Evolutionary conservation across 139 green algal genomes (phyloP).

Genomic region (Asterochloris erici): DNA sequence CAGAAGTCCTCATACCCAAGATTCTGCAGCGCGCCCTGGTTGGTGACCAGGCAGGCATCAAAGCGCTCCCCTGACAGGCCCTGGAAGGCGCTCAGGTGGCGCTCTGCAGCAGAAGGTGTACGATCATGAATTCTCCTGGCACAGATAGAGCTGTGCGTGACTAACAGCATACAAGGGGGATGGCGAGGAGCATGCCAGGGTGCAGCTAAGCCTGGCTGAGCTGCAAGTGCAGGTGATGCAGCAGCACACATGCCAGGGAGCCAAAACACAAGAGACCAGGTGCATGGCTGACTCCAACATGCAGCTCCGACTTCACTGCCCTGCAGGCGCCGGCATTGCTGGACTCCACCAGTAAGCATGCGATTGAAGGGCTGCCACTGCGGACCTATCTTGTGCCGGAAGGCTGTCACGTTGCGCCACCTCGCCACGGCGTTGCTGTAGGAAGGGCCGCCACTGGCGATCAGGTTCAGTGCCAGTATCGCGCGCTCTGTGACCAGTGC

Average conservation of each 20-base stretch:
- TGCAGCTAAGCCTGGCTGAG: background rate
- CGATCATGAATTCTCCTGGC: background rate
- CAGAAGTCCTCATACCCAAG: conserved; percentile 13
- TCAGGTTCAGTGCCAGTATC: conserved; percentile 8
- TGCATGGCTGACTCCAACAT: too few species aligned
- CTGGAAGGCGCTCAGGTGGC: background rate
- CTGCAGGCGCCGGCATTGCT: too few species aligned
- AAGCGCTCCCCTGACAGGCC: background rate
- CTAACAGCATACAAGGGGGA: background rate
- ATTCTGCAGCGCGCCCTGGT: background rate
- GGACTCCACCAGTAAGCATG: too few species aligned
- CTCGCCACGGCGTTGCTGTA: conserved; percentile 5
- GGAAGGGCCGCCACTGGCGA: conserved; percentile 1
- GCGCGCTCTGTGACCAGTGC: conserved; percentile 4
- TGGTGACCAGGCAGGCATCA: background rate
- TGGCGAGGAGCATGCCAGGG: background rate
- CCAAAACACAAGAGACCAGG: too few species aligned
- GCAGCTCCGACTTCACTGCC: too few species aligned
- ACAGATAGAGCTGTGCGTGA: background rate
- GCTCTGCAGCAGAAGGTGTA: background rate
- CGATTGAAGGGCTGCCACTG: too few species aligned
- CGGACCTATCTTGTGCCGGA: conserved; percentile 10
- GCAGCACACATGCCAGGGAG: background rate
- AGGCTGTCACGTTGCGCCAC: conserved; percentile 14
- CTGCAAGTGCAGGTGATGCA: background rate